Conservation (phyloP, 768 basidiomycete genomes). For the Gyrodon lividus region DNA sequence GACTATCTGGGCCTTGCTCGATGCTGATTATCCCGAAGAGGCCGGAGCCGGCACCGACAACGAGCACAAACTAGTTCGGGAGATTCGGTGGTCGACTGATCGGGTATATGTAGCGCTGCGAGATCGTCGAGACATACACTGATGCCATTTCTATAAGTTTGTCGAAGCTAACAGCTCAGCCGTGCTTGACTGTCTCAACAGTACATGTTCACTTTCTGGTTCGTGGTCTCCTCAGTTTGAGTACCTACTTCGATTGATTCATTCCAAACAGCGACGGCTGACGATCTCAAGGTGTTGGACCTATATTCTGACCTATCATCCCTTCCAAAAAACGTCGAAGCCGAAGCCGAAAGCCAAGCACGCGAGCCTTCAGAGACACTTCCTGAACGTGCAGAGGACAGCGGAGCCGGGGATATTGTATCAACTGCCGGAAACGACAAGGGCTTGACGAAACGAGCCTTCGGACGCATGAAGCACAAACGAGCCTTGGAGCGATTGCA, state of each 20-base stretch:
- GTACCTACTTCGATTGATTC: not conserved
- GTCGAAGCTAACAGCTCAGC: slow-evolving; percentile 19
- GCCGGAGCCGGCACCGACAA: slow-evolving; percentile 11
- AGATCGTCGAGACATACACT: not conserved
- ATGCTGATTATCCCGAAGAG: slow-evolving; percentile 38
- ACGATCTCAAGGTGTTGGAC: slow-evolving; percentile 53
- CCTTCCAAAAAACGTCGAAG: slow-evolving; percentile 59
- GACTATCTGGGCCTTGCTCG: slow-evolving; percentile 48
- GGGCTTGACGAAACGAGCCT: slow-evolving; percentile 43
- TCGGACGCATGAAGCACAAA: slow-evolving; percentile 53
- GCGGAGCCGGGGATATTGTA: slow-evolving; percentile 2
- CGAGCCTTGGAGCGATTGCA: slow-evolving; percentile 37
- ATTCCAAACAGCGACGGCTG: slow-evolving; percentile 41
- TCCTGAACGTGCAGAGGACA: slow-evolving; percentile 12
- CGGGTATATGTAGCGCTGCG: slow-evolving; percentile 33
- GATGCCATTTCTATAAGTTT: slow-evolving; percentile 18
- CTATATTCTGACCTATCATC: slow-evolving; percentile 56
- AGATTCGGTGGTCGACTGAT: slow-evolving; percentile 36
- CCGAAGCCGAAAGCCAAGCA: slow-evolving; percentile 42
- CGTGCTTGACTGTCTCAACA: slow-evolving; percentile 47
- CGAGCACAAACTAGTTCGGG: slow-evolving; percentile 26
- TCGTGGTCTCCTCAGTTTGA: slow-evolving; percentile 8
- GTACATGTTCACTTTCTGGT: slow-evolving; percentile 48
- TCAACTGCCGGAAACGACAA: slow-evolving; percentile 13
- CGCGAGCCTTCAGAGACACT: slow-evolving; percentile 23